Evolutionary conservation across 352 stramenopile genomes (phyloP).

Genomic region (Aphanomyces euteiches): DNA sequence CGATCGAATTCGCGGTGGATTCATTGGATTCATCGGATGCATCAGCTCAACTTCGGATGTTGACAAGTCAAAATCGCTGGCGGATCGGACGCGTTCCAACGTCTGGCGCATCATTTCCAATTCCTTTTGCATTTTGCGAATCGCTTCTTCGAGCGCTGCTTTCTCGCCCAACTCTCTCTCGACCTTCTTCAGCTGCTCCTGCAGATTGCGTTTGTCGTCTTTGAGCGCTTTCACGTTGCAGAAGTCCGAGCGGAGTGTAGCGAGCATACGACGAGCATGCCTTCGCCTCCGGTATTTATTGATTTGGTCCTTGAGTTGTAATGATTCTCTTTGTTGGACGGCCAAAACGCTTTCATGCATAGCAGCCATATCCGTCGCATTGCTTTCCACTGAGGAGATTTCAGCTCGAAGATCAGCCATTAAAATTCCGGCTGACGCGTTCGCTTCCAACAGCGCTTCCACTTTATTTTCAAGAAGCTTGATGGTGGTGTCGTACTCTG

Average conservation of each 20-base stretch:
- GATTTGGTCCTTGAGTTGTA: too few relatives aligned
- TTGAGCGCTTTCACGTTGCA: constrained; percentile 69
- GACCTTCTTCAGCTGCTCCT: constrained; percentile 50
- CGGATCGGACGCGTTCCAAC: constrained; percentile 42
- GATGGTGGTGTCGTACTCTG: too few relatives aligned
- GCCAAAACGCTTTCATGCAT: too few relatives aligned
- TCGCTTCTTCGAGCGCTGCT: constrained; percentile 46
- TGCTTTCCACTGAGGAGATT: too few relatives aligned
- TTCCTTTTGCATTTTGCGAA: constrained; percentile 65
- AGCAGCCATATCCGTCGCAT: too few relatives aligned
- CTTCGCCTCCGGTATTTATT: constrained; percentile 50
- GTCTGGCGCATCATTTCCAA: constrained; percentile 57
- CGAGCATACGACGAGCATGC: constrained; percentile 37
- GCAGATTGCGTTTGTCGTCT: constrained; percentile 58
- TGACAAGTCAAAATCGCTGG: constrained; percentile 16
- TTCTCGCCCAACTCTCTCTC: constrained; percentile 37
- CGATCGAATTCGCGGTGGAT: constrained; percentile 21
- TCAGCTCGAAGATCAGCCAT: too few relatives aligned
- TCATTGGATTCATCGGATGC: constrained; percentile 33
- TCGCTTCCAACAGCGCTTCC: too few relatives aligned
- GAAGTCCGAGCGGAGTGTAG: constrained; percentile 55
- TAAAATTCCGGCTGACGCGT: too few relatives aligned
- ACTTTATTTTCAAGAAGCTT: too few relatives aligned
- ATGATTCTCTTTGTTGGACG: too few relatives aligned
- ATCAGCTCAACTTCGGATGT: constrained; percentile 35